Base-by-base conservation (phyloP, 768 basidiomycete genomes). In the Hebeloma cylindrosporum region DNA sequence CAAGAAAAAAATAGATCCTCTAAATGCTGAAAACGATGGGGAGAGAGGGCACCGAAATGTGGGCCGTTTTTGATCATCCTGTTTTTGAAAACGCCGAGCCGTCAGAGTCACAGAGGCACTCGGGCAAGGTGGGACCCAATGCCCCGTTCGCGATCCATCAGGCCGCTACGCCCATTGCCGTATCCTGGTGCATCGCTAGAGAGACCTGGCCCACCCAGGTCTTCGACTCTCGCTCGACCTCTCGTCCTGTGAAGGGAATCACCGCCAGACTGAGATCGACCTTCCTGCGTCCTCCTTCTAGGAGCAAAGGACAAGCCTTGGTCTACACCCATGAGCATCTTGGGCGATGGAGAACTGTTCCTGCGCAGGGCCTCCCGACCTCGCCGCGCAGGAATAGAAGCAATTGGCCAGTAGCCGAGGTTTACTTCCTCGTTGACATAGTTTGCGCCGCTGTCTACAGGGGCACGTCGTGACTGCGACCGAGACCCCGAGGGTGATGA, bases 121-220 rank as follows among this genome's bases (percentile, higher is more conserved):
- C 59, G 50, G 18, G 45, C 47, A 43, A 57, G 33, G 49, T 49
- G 31, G 45, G 42, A 40, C 40, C 32, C 43, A 37, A 42, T 40
- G 23, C 50, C 56, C 17, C 68, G 63, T 55, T 73, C 73, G 21
- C 76, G 65, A 43, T 71, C 66, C 39, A 77, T 51, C 38, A 87
- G 61, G 5, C 84, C 85, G 51, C 83, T 86, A 39, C 84, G 76
- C 40, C 84, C 84, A 30, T 66, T 67, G 4, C 83, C 84, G 47
- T 66, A 80, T 7, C 84, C 84, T 27, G 83, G 83, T 2, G 78
- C 82, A 27, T 70, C 65, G n/a, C 63, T 64, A 25, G 67, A 66
- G 35, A 54, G 54, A 22, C 64, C 68, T 14, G 65, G 50, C 2
- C 67, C 75, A 31, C 76, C 73, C 40, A 84, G 62, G 56, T 83